phyloP scores from a whole-genome alignment of 352 stramenopile genomes.

The Phytophthora palmivora region DNA sequence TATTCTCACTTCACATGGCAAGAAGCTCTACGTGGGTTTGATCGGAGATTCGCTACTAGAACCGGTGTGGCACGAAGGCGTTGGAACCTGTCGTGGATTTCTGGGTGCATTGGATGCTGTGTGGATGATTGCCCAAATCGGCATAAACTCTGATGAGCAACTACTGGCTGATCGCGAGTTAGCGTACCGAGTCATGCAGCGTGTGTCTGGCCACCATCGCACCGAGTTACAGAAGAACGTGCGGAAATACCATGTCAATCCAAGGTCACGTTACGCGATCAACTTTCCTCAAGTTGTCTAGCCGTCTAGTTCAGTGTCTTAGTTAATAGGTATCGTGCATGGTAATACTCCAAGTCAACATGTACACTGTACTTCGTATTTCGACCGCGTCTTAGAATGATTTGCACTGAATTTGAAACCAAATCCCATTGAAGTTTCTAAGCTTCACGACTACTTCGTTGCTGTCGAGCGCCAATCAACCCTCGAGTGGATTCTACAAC shows the following conservation, averaged over 20 bases:
- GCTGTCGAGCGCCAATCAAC: too few relatives aligned
- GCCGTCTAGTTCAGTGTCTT: too few relatives aligned
- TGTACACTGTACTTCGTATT: too few relatives aligned
- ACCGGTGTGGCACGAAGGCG: slow-evolving; percentile 81
- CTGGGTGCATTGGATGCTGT: slow-evolving; percentile 70
- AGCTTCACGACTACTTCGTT: too few relatives aligned
- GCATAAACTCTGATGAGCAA: slow-evolving; percentile 60
- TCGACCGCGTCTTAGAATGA: too few relatives aligned
- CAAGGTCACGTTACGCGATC: slow-evolving; percentile 63
- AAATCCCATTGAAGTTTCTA: too few relatives aligned
- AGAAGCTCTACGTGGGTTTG: slow-evolving; percentile 75
- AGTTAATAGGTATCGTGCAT: too few relatives aligned
- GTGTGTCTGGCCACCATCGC: slow-evolving; percentile 63
- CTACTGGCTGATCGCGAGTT: slow-evolving; percentile 67
- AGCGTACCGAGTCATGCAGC: slow-evolving; percentile 64
- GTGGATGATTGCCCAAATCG: slow-evolving; percentile 76
- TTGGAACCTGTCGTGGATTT: slow-evolving; percentile 80
- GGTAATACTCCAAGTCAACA: too few relatives aligned
- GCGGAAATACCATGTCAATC: slow-evolving; percentile 74
- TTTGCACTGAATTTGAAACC: too few relatives aligned
- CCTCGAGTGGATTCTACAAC: too few relatives aligned
- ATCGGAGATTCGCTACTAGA: slow-evolving; percentile 82
- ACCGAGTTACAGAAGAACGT: slow-evolving; percentile 77
- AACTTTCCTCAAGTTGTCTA: slow-evolving; percentile 41
- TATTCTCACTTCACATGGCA: slow-evolving; percentile 54